A percentile compares a stretch with the other conserved stretches of the same genome.
Evolutionary conservation across 2,329 filamentous ascomycete species (phyloP).

Genomic region (Lasiodiplodia citricola): DNA sequence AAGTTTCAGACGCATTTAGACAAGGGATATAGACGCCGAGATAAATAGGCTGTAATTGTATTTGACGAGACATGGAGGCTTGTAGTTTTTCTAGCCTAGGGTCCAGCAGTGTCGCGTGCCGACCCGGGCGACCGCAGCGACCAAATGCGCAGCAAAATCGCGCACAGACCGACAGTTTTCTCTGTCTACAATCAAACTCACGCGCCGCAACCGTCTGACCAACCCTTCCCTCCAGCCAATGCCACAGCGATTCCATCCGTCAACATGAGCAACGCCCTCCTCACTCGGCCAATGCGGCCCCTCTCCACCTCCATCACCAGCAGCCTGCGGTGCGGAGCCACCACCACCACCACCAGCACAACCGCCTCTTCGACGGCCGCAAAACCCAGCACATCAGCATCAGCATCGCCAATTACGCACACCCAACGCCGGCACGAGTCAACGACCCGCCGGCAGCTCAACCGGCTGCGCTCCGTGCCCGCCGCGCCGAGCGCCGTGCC

Average conservation of each 20-base stretch:
- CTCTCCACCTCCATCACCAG: conserved; percentile 20
- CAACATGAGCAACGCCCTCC: conserved; percentile 25
- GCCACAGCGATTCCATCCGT: conserved; percentile 6
- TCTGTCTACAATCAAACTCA: background rate
- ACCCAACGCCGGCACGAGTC: conserved; percentile 22
- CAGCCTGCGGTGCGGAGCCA: conserved; percentile 5
- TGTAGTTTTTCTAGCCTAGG: too few species aligned
- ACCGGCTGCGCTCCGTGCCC: conserved; percentile 15
- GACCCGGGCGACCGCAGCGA: background rate
- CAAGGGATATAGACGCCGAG: too few species aligned
- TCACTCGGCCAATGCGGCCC: conserved; percentile 21
- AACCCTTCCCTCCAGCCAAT: conserved; percentile 5
- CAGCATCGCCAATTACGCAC: background rate
- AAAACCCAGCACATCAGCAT: conserved; percentile 10
- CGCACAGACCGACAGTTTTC: conserved; percentile 21
- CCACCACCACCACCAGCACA: conserved; percentile 8
- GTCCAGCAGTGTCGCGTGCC: conserved; percentile 9
- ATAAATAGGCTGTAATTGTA: too few species aligned
- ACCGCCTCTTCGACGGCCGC: background rate
- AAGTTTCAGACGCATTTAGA: background rate
- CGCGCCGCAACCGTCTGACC: conserved; percentile 1
- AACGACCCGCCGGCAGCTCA: conserved; percentile 17
- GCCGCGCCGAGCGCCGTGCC: conserved; percentile 5
- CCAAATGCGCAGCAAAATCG: conserved; percentile 2
- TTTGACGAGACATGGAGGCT: background rate